phyloP scores from a whole-genome alignment of 257 asterid species.

The Solanum sitiens region DNA sequence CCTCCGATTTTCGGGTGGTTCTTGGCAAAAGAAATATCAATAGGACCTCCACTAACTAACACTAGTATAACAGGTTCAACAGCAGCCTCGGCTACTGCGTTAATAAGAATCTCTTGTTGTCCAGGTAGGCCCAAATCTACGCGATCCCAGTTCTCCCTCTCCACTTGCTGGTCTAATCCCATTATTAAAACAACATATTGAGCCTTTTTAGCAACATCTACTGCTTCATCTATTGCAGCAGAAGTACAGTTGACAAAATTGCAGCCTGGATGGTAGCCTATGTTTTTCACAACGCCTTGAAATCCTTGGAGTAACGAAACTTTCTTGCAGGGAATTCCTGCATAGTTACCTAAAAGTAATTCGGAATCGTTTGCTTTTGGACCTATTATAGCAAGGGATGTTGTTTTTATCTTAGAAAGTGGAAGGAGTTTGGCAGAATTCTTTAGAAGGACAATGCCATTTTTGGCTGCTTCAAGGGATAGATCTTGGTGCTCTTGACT shows the following conservation, averaged over 20 bases:
- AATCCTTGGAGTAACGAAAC: conserved; percentile 48
- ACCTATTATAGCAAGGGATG: conserved; percentile 47
- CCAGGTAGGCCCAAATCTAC: conserved; percentile 45
- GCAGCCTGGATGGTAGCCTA: conserved; percentile 36
- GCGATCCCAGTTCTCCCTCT: conserved; percentile 47
- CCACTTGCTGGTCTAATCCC: conserved; percentile 60
- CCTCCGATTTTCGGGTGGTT: conserved; percentile 37
- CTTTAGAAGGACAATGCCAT: conserved; percentile 68
- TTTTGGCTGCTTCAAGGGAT: conserved; percentile 52
- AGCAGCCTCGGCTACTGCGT: conserved; percentile 31
- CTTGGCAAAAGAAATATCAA: conserved; percentile 59
- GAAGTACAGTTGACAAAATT: conserved; percentile 30
- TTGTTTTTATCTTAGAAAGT: conserved; percentile 22
- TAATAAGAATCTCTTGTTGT: conserved; percentile 29
- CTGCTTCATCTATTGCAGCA: conserved; percentile 23
- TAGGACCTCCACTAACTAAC: conserved; percentile 44
- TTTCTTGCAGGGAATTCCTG: conserved; percentile 49
- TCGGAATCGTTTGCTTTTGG: conserved; percentile 36
- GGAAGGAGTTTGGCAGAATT: conserved; percentile 48
- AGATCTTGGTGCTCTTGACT: conserved; percentile 38
- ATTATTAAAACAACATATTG: conserved; percentile 45
- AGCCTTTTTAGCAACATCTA: conserved; percentile 20
- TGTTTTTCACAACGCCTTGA: conserved; percentile 5
- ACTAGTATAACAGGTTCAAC: conserved; percentile 38
- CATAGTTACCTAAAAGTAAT: conserved; percentile 43